phyloP scores from a whole-genome alignment of 2,329 filamentous ascomycete species.

The Annulohypoxylon truncatum region DNA sequence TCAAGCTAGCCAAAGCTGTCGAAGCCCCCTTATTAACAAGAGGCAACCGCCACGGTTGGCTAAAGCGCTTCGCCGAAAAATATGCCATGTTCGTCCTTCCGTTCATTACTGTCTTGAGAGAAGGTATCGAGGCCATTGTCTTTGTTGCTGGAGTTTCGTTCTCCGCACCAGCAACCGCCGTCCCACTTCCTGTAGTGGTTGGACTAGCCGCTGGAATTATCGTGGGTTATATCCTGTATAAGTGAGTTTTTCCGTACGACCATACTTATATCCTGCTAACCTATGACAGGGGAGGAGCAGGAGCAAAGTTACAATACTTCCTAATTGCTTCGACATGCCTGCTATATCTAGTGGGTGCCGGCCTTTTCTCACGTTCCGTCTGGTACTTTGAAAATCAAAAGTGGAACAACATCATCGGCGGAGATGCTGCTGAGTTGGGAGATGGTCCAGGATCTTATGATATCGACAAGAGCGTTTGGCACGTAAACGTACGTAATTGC shows the following conservation, averaged over 20 bases:
- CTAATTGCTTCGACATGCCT: constrained; percentile 85
- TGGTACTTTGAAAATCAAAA: constrained; percentile 78
- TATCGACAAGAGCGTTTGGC: constrained; percentile 82
- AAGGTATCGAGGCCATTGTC: constrained; percentile 87
- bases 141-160: constrained; percentile 89
- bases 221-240: constrained; percentile 82
- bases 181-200: constrained; percentile 80
- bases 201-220: constrained; percentile 74
- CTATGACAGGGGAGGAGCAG: constrained; percentile 66
- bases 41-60: constrained; percentile 52
- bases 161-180: constrained; percentile 76
- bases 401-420: constrained; percentile 74
- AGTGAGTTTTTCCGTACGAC: constrained; percentile 63
- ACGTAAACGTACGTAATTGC: constrained; percentile 73
- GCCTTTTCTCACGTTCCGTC: constrained; percentile 80
- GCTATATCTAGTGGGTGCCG: constrained; percentile 85
- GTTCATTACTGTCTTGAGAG: constrained; percentile 87
- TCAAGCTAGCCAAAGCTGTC: constrained; percentile 79
- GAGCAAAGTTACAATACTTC: constrained; percentile 78
- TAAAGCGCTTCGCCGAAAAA: constrained; percentile 77
- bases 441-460: constrained; percentile 81
- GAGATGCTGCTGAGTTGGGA: constrained; percentile 63
- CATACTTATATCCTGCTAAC: constrained; percentile 1
- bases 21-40: constrained; percentile 63
- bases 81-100: constrained; percentile 89